Conservation (phyloP, 371 early-diverging fungal genomes). For the Mortierella sp. region DNA sequence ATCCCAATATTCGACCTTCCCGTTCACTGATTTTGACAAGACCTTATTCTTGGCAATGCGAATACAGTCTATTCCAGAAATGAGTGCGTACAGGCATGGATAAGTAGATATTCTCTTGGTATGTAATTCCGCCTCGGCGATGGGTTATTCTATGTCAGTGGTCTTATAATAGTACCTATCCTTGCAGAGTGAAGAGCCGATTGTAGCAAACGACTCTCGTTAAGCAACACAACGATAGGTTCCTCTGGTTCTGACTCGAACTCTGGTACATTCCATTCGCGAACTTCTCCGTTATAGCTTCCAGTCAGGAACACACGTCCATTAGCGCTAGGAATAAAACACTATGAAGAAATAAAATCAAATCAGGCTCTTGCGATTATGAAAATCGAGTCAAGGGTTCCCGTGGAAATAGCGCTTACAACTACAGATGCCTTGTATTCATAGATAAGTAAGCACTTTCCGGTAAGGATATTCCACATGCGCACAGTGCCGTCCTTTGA, state of each 20-base stretch:
- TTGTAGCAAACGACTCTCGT: constrained; percentile 38
- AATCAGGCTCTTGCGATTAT: neutral
- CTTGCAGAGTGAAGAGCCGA: constrained; percentile 43
- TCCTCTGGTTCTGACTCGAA: constrained; percentile 54
- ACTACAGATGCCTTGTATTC: constrained; percentile 72
- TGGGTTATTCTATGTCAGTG: neutral
- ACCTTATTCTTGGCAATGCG: constrained; percentile 75
- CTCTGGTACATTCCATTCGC: constrained; percentile 70
- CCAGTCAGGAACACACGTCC: constrained; percentile 72
- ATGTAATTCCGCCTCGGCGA: too few relatives aligned
- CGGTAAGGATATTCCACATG: constrained; percentile 86
- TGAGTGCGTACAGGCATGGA: neutral
- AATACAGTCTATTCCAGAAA: constrained; percentile 34
- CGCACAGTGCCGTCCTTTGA: constrained; percentile 89
- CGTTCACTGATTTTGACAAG: constrained; percentile 80
- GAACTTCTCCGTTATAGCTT: constrained; percentile 66
- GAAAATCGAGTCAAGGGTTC: neutral
- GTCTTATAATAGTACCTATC: constrained; percentile 31
- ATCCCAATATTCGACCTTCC: constrained; percentile 83
- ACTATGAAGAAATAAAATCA: constrained; percentile 59
- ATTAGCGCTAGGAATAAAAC: constrained; percentile 65
- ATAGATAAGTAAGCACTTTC: constrained; percentile 74
- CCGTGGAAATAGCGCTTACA: constrained; percentile 56
- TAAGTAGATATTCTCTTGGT: neutral
- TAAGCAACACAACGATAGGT: constrained; percentile 30